These are phyloP conservation scores for Backusella tarrabulga DNA, from an alignment of 192 early-diverging fungal species.

Conservation along the genomic window DNA sequence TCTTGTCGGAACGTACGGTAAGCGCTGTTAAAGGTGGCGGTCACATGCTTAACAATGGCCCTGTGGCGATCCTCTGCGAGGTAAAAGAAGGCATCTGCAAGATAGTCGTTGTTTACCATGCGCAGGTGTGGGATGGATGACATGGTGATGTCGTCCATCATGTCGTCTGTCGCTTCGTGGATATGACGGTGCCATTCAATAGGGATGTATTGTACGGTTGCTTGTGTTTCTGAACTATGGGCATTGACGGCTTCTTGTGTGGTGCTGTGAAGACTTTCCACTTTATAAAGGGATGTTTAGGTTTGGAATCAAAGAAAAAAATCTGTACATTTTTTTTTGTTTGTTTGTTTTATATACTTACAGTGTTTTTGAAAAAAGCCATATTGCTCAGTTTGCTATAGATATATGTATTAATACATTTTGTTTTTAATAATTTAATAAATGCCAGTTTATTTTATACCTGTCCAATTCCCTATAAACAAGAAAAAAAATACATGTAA, in stretches of 20 bases:
- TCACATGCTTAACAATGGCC: slow-evolving; percentile 23
- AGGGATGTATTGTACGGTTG: slow-evolving; percentile 35
- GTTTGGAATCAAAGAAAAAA: background rate
- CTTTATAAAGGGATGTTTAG: slow-evolving; percentile 3
- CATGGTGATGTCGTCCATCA: slow-evolving; percentile 34
- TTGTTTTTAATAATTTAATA: background rate
- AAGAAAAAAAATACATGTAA: background rate
- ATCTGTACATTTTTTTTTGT: background rate
- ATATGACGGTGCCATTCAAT: slow-evolving; percentile 42
- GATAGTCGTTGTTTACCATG: slow-evolving; percentile 23
- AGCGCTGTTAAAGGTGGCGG: slow-evolving; percentile 18
- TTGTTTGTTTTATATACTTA: slow-evolving; percentile 28
- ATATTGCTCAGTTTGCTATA: slow-evolving; percentile 43
- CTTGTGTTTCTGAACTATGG: slow-evolving; percentile 32
- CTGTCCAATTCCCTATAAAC: slow-evolving; percentile 35
- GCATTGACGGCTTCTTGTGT: slow-evolving; percentile 32
- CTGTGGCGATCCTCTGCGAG: slow-evolving; percentile 26
- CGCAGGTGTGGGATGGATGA: slow-evolving; percentile 37
- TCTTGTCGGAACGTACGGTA: slow-evolving; percentile 44
- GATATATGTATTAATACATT: background rate
- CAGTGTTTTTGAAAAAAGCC: slow-evolving; percentile 40
- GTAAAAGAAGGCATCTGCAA: slow-evolving; percentile 24
- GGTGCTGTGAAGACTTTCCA: slow-evolving; percentile 36
- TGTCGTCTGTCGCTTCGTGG: slow-evolving; percentile 30
- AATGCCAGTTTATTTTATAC: slow-evolving; percentile 11